phyloP scores from a whole-genome alignment of 228 moss, liverwort and hornwort genomes.

The Sphagnum magellanicum region DNA sequence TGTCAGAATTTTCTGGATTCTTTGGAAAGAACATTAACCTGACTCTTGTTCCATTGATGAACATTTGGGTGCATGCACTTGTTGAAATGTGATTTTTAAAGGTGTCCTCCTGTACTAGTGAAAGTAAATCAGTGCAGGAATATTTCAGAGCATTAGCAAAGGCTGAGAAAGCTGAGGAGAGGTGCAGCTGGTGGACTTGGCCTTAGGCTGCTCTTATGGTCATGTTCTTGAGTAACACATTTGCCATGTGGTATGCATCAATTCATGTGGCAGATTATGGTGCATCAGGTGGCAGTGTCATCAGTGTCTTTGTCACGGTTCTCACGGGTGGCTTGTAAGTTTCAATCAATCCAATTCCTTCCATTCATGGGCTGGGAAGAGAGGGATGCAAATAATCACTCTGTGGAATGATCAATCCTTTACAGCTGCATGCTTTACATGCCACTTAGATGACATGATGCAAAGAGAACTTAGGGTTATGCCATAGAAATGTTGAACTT shows the following conservation, averaged over 20 bases:
- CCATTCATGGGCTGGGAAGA: too few species aligned
- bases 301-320: constrained; percentile 80
- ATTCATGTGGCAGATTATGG: constrained; percentile 50
- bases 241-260: constrained; percentile 90
- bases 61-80: too few species aligned
- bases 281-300: constrained; percentile 54
- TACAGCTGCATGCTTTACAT: too few species aligned
- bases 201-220: constrained; percentile 46
- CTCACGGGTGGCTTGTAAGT: constrained; percentile 79
- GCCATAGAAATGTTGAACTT: too few species aligned
- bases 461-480: too few species aligned
- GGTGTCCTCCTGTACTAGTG: constrained; percentile 80
- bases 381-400: too few species aligned
- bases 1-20: too few species aligned
- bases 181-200: constrained; percentile 54
- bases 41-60: too few species aligned
- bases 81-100: constrained; percentile 9
- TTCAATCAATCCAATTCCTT: too few species aligned
- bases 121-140: constrained; percentile 67
- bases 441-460: too few species aligned
- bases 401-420: too few species aligned
- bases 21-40: too few species aligned
- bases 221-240: constrained; percentile 50
- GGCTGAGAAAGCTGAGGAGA: constrained; percentile 59
- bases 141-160: constrained; percentile 53